Evolutionary conservation across 2,329 filamentous ascomycete species (phyloP).

Genomic region (Aspergillus calidoustus): DNA sequence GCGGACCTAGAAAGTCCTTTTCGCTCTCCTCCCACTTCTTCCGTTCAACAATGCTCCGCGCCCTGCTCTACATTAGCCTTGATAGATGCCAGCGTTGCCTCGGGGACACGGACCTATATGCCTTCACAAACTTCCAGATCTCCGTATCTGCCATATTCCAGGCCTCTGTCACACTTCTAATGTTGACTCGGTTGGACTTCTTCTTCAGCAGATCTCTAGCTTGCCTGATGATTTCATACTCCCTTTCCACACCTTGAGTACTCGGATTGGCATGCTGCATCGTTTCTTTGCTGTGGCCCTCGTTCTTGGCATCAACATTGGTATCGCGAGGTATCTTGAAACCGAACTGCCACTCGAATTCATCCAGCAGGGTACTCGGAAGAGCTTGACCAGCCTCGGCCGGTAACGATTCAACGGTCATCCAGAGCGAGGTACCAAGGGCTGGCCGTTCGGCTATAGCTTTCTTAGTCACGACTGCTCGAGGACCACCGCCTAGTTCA

Average conservation of each 20-base stretch:
- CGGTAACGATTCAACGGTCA: slow-evolving; percentile 69
- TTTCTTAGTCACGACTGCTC: slow-evolving; percentile 79
- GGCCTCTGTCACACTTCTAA: slow-evolving; percentile 53
- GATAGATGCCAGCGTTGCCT: background rate
- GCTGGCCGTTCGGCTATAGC: slow-evolving; percentile 72
- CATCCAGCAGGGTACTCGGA: slow-evolving; percentile 57
- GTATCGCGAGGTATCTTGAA: slow-evolving; percentile 71
- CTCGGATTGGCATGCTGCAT: slow-evolving; percentile 43
- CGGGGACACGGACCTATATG: slow-evolving; percentile 51
- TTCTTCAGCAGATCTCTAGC: slow-evolving; percentile 52
- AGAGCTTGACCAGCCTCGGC: slow-evolving; percentile 56
- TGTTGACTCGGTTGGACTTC: slow-evolving; percentile 41
- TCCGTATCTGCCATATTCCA: slow-evolving; percentile 68
- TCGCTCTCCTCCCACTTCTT: slow-evolving; percentile 66
- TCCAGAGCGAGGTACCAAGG: slow-evolving; percentile 73
- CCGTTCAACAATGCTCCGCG: slow-evolving; percentile 60
- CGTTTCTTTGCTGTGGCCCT: slow-evolving; percentile 38
- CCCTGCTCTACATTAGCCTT: slow-evolving; percentile 38
- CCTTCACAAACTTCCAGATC: slow-evolving; percentile 66
- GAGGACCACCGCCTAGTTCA: slow-evolving; percentile 64
- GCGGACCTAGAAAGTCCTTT: slow-evolving; percentile 57
- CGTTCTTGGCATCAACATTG: slow-evolving; percentile 43
- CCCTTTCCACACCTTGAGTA: slow-evolving; percentile 43
- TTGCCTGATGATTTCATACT: slow-evolving; percentile 56
- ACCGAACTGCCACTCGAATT: slow-evolving; percentile 88